Percentiles rank a stretch among this genome's conserved stretches.
Conservation (phyloP, 345 rosid species). For the Populus ilicifolia region DNA sequence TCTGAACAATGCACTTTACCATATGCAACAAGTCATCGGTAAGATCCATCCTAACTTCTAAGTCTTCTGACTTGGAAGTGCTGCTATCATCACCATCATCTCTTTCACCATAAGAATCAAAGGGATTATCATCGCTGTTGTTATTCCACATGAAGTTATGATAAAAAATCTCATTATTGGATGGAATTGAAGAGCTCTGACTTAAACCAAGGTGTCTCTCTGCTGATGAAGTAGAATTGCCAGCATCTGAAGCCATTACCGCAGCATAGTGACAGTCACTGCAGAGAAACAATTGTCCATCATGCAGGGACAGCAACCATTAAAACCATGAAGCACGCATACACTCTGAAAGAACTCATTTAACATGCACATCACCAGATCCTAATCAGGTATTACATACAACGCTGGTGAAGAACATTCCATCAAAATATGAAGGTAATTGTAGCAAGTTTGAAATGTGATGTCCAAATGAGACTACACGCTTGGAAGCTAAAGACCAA, state of each 20-base stretch:
- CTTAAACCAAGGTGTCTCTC: slow-evolving; percentile 34
- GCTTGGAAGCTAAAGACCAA: not conserved
- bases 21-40: slow-evolving; percentile 88
- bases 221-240: slow-evolving; percentile 30
- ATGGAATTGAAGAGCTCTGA: slow-evolving; percentile 29
- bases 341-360: not conserved
- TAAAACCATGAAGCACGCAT: not conserved
- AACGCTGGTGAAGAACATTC: not conserved
- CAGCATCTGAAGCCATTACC: slow-evolving; percentile 32
- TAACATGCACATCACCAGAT: not conserved
- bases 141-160: slow-evolving; percentile 61
- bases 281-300: slow-evolving; percentile 20
- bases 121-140: slow-evolving; percentile 37
- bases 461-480: not conserved
- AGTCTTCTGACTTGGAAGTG: slow-evolving; percentile 45
- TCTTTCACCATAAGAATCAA: slow-evolving; percentile 36
- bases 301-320: not conserved
- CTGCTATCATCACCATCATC: slow-evolving; percentile 45
- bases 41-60: slow-evolving; percentile 79
- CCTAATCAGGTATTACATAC: not conserved
- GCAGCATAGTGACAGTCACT: slow-evolving; percentile 34
- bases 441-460: not conserved
- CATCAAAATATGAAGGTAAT: not conserved
- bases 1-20: slow-evolving; percentile 39
- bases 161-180: slow-evolving; percentile 43